Conservation (phyloP, 1,284 basidiomycete genomes). For the Ceratobasidium theobromae region DNA sequence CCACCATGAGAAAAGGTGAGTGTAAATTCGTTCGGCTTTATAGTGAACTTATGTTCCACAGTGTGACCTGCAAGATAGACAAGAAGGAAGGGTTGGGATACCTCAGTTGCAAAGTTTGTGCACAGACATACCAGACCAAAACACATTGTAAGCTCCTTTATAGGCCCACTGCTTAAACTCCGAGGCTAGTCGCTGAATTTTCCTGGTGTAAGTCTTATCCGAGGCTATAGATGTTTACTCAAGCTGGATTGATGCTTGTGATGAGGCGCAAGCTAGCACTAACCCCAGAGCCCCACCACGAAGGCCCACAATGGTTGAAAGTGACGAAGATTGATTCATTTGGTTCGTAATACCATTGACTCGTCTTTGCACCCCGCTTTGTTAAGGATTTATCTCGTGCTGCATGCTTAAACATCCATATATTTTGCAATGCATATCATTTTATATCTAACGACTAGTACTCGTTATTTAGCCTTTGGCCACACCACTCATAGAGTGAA, state of each 20-base stretch:
- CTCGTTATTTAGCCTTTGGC: neutral
- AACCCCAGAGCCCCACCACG: slow-evolving; percentile 9
- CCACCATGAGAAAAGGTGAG: slow-evolving; percentile 73
- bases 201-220: slow-evolving; percentile 66
- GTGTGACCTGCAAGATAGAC: slow-evolving; percentile 83
- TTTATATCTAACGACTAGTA: slow-evolving; percentile 4
- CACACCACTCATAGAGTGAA: too few relatives aligned
- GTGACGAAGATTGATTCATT: slow-evolving; percentile 32
- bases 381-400: neutral
- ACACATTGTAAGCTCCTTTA: slow-evolving; percentile 66
- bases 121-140: slow-evolving; percentile 80
- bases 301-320: slow-evolving; percentile 26
- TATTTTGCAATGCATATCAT: slow-evolving; percentile 18
- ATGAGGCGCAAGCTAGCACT: slow-evolving; percentile 62
- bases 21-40: neutral
- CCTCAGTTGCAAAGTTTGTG: slow-evolving; percentile 75
- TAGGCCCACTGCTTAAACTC: slow-evolving; percentile 34
- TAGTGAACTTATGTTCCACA: neutral
- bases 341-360: neutral
- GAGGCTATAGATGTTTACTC: slow-evolving; percentile 90
- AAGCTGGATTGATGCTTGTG: slow-evolving; percentile 89
- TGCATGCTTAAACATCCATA: slow-evolving; percentile 2
- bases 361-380: neutral
- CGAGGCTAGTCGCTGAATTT: slow-evolving; percentile 39
- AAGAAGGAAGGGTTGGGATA: slow-evolving; percentile 78